These are phyloP conservation scores for Cicer yamashitae DNA, from an alignment of 306 rosid species.

Conservation along the genomic window DNA sequence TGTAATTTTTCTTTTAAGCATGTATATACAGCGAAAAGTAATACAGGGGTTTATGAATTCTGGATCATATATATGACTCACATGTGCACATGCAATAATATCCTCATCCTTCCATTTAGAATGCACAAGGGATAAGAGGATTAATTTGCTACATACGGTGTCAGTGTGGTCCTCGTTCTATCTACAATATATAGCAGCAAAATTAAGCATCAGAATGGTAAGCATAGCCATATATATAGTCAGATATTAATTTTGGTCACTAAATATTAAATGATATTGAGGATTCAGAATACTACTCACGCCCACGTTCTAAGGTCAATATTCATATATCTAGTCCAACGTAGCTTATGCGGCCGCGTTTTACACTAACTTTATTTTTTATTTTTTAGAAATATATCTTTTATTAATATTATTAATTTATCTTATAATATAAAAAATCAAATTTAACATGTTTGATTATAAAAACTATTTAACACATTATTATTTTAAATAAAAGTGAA, in stretches of 20 bases:
- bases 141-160: constrained; percentile 17
- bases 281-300: background rate
- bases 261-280: constrained; percentile 39
- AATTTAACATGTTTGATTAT: no score
- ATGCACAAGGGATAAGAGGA: constrained; percentile 1
- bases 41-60: background rate
- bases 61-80: background rate
- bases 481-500: no score
- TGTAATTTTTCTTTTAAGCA: no score
- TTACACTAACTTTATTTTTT: no score
- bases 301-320: constrained; percentile 55
- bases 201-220: background rate
- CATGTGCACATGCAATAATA: background rate
- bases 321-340: background rate
- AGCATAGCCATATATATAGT: constrained; percentile 32
- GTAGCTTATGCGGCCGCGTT: constrained; percentile 22
- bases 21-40: background rate
- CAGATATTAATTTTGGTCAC: constrained; percentile 45
- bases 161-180: constrained; percentile 51
- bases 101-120: background rate
- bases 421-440: no score
- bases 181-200: background rate
- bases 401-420: no score
- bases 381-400: no score
- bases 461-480: no score